Evolutionary conservation across 2,329 filamentous ascomycete genomes (phyloP), one percentile per base, ranked within the genome.

Genomic region (Curvularia verruculosa): DNA sequence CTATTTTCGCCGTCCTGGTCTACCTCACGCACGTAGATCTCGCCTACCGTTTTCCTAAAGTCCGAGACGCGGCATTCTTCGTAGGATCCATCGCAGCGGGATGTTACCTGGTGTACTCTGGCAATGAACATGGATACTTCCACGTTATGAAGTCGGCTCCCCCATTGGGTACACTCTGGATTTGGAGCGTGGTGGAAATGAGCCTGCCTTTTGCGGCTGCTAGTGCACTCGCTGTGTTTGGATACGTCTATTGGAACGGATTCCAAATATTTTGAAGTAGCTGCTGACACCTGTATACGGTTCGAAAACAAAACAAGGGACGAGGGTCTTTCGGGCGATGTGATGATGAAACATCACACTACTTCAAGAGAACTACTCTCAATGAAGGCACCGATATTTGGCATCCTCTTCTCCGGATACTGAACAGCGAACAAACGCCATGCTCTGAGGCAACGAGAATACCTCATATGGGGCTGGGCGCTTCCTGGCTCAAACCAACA

Each of bases 131-230:
- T 63, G 86, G 89, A 4, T 98, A 97, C 70, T 87, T 96, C 66
- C 89, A 90, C 6, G 87, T 96, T 19, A 93, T 98, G 91, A 96
- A 96, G 80, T 87, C 87, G 61, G 90, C 92, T 0, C 95, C 95
- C n/a, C 88, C 92, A 5, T 75, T 97, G 13, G 95, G 92, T 0
- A 94, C 91, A 39, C 76, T 98, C 18, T 98, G 94, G 93, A 84
- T 98, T 4, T 98, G 94, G 92, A 87, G 89, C 29, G 88, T 98
- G 21, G 83, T 98, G 45, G 95, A 99, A 79, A 84, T 97, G 78
- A 84, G 91, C 53, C 79, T 96, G 39, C 70, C 81, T 0, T 87
- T 85, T 69, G 90, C 90, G 0, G 78, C 88, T 23, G 68, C 79
- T n/a, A 85, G 83, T 43, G 75, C 85, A 21, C 53, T 79, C 39